phyloP scores from a whole-genome alignment of 352 stramenopile species.

The Pythium brassicae region DNA sequence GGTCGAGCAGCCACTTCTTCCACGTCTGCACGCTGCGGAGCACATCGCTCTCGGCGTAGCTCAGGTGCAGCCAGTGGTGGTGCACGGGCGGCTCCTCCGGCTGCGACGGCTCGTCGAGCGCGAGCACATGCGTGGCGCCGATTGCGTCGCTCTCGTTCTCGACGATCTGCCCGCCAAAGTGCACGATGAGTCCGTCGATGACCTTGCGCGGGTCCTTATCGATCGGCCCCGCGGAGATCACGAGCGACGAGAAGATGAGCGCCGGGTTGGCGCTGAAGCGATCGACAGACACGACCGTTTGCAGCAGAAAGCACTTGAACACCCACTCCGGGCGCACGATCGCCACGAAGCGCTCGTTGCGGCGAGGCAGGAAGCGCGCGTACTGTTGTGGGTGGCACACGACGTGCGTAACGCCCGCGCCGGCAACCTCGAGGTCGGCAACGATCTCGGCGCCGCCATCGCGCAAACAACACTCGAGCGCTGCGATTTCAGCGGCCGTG shows the following conservation, averaged over 20 bases:
- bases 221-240: conserved; percentile 65
- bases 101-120: conserved; percentile 38
- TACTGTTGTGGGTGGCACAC: conserved; percentile 62
- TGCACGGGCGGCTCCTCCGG: conserved; percentile 24
- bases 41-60: conserved; percentile 43
- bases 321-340: conserved; percentile 80
- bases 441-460: conserved; percentile 57
- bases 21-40: conserved; percentile 33
- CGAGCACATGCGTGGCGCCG: conserved; percentile 71
- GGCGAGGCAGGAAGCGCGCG: conserved; percentile 34
- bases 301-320: conserved; percentile 65
- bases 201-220: conserved; percentile 79
- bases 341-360: conserved; percentile 64
- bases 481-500: conserved; percentile 25
- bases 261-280: conserved; percentile 73
- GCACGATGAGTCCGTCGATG: conserved; percentile 69
- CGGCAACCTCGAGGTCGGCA: conserved; percentile 15
- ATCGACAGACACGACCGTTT: conserved; percentile 56
- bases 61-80: conserved; percentile 39
- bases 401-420: conserved; percentile 54
- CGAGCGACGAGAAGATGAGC: conserved; percentile 75
- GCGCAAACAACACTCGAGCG: conserved; percentile 55
- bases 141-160: conserved; percentile 37
- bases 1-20: conserved; percentile 32
- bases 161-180: conserved; percentile 79